Base-by-base conservation (phyloP, 129 eudicot genomes). In the Mikania micrantha region DNA sequence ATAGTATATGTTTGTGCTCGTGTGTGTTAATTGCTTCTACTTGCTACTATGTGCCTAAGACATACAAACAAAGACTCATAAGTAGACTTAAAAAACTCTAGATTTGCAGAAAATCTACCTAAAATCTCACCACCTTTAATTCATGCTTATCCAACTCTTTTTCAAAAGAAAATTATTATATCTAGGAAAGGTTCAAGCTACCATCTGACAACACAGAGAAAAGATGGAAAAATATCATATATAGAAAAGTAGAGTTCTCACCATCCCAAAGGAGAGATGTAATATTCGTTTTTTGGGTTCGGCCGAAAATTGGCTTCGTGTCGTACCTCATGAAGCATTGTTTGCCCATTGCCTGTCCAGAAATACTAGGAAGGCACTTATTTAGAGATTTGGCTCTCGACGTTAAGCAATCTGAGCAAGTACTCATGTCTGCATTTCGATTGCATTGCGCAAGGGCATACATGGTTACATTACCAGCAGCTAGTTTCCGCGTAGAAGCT, bases 301-400 rank as follows among this genome's bases (percentile, higher is more conserved):
- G 82, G 6, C 75, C 34, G 29, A 87, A 87, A 49, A 84, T 84
- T 0, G 90, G 57, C 1, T 79, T 75, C 21, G 48, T 69, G 0
- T 90, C 84, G 45, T 77, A 87, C 75, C 95, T 79, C 70, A 87
- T 32, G 50, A 84, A 87, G 64, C 95, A 84, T 50, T 80, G 88
- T 0, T 82, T 84, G 29, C 79, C 86, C 53, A 82, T 38, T 64
- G 90, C 85, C 19, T 84, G 77, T 17, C 87, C 95, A 39, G 80
- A 77, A 1, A 78, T 17, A n/a, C 84, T 21, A 10, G 90, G 88
- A 22, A 81, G 78, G 41, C 95, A 87, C 9, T 36, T 64, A 21
- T 52, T 12, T 5, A 87, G 64, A 22, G 74, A 79, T 11, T 4
- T 7, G 27, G 74, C 25, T 17, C 90, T 86, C 47, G 69, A 54